Evolutionary conservation across 768 basidiomycete genomes (phyloP).

Genomic region (Tulasnella sp.): DNA sequence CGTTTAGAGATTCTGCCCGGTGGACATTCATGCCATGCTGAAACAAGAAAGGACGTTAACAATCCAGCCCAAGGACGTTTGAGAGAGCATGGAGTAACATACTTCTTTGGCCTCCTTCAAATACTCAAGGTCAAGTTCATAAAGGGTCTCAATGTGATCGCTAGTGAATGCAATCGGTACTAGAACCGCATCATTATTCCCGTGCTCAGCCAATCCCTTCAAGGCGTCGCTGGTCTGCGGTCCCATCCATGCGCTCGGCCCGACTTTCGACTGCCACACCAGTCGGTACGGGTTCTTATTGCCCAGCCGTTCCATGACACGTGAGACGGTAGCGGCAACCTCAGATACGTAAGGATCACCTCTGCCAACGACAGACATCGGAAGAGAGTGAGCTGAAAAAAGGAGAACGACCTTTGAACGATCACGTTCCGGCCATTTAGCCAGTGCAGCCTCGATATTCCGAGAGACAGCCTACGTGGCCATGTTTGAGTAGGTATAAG

Average conservation of each 20-base stretch:
- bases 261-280: slow-evolving; percentile 97
- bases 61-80: background rate
- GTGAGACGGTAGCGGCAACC: slow-evolving; percentile 86
- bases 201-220: slow-evolving; percentile 42
- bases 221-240: slow-evolving; percentile 89
- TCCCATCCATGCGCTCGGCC: slow-evolving; percentile 96
- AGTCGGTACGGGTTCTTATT: slow-evolving; percentile 81
- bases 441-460: slow-evolving; percentile 73
- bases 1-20: slow-evolving; percentile 86
- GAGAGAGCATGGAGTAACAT: slow-evolving; percentile 22
- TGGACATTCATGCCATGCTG: slow-evolving; percentile 87
- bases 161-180: slow-evolving; percentile 97
- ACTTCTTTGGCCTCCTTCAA: slow-evolving; percentile 84
- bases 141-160: slow-evolving; percentile 98
- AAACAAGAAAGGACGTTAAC: slow-evolving; percentile 16
- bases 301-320: slow-evolving; percentile 81
- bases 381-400: slow-evolving; percentile 95
- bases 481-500: background rate
- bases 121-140: slow-evolving; percentile 93
- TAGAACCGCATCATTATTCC: slow-evolving; percentile 44
- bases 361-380: slow-evolving; percentile 97
- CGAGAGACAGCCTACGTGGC: slow-evolving; percentile 82
- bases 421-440: slow-evolving; percentile 53
- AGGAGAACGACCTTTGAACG: slow-evolving; percentile 72
- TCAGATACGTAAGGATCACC: slow-evolving; percentile 96